Percentiles rank a stretch among this genome's conserved stretches.
phyloP scores from a whole-genome alignment of 495 filamentous ascomycete species.

The Talaromyces liani region DNA sequence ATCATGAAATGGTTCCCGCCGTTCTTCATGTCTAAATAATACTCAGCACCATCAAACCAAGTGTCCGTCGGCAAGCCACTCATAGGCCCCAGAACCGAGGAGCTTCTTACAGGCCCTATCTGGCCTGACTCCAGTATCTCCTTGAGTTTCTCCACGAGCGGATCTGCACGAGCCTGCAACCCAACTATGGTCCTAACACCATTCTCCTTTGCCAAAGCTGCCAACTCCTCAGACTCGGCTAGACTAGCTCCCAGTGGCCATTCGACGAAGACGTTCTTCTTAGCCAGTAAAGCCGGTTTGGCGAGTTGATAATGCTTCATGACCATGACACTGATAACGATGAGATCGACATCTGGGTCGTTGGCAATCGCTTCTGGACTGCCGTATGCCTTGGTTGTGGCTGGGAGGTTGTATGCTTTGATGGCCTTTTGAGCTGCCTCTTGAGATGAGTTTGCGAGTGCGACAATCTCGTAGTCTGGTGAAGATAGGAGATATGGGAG shows the following conservation, averaged over 20 bases:
- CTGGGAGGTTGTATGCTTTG: constrained; percentile 30
- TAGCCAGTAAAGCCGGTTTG: constrained; percentile 36
- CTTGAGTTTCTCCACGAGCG: constrained; percentile 34
- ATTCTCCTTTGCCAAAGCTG: constrained; percentile 22
- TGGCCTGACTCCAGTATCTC: constrained; percentile 36
- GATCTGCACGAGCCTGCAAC: constrained; percentile 22
- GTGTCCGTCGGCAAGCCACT: constrained; percentile 22
- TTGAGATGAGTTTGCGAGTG: constrained; percentile 48
- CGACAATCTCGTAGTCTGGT: constrained; percentile 45
- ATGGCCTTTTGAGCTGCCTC: constrained; percentile 40
- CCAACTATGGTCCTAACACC: constrained; percentile 40
- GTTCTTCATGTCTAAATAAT: constrained; percentile 35
- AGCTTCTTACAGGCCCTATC: constrained; percentile 48
- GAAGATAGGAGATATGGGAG: constrained; percentile 34
- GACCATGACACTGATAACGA: constrained; percentile 24
- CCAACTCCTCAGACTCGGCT: constrained; percentile 32
- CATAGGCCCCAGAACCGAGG: constrained; percentile 32
- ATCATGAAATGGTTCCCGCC: constrained; percentile 51
- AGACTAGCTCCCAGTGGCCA: constrained; percentile 36
- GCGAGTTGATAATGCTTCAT: constrained; percentile 40
- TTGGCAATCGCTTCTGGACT: constrained; percentile 38
- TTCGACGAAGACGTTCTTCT: constrained; percentile 50
- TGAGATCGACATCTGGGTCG: constrained; percentile 49
- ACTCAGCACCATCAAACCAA: constrained; percentile 26
- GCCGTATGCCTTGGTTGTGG: constrained; percentile 39